A percentile compares a stretch with the other conserved stretches of the same genome.
These are phyloP conservation scores for Shiraia bambusicola DNA, from an alignment of 2,329 filamentous ascomycete species.

Conservation along the genomic window DNA sequence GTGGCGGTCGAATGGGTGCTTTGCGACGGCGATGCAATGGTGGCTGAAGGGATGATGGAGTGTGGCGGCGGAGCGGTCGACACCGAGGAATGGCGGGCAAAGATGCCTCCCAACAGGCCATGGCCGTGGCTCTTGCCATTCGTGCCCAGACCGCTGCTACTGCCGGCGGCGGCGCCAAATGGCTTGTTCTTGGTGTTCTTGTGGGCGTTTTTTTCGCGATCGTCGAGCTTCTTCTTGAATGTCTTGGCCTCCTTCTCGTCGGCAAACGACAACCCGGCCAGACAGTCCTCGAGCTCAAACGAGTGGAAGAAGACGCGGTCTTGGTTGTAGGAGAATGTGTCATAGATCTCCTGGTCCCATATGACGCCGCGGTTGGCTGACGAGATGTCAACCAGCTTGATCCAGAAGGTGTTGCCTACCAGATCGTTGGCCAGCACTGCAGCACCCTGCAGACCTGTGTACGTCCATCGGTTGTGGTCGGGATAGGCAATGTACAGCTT, in stretches of 20 bases:
- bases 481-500: slow-evolving; percentile 92
- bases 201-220: slow-evolving; percentile 91
- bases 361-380: slow-evolving; percentile 34
- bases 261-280: slow-evolving; percentile 86
- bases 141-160: slow-evolving; percentile 17
- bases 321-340: slow-evolving; percentile 92
- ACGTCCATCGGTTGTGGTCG: slow-evolving; percentile 82
- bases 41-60: slow-evolving; percentile 52
- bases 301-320: slow-evolving; percentile 97
- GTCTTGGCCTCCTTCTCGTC: slow-evolving; percentile 98
- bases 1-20: slow-evolving; percentile 38
- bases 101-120: slow-evolving; percentile 55
- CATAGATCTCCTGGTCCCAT: slow-evolving; percentile 82
- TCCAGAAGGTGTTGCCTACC: slow-evolving; percentile 93
- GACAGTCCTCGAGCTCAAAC: slow-evolving; percentile 90
- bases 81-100: slow-evolving; percentile 49
- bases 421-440: slow-evolving; percentile 89
- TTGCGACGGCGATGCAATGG: slow-evolving; percentile 42
- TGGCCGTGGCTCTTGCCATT: slow-evolving; percentile 42
- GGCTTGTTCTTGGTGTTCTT: slow-evolving; percentile 80
- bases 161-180: slow-evolving; percentile 55
- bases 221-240: slow-evolving; percentile 96
- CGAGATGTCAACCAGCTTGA: slow-evolving; percentile 96
- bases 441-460: slow-evolving; percentile 90
- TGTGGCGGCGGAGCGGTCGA: slow-evolving; percentile 44